Evolutionary conservation across 495 filamentous ascomycete species (phyloP), one percentile per base, ranked within the genome.

Genomic region (Glonium stellatum): DNA sequence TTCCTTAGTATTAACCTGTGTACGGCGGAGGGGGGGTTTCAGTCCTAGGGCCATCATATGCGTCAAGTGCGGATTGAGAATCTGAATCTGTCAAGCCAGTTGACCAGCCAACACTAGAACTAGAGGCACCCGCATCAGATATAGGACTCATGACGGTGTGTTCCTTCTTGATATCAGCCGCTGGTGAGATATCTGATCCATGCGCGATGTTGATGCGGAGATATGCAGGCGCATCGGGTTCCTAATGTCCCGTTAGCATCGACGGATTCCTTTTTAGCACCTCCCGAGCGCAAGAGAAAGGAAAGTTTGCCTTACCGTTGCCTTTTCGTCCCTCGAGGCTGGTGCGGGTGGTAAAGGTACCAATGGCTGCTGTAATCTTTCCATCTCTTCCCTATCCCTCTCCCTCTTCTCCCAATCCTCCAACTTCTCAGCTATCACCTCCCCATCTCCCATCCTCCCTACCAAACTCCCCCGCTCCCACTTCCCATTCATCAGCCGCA

Each of bases 381-480:
- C 18, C 48, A 31, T 51, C 48, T 51, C 48, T 23, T 23, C 19
- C 21, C 23, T 23, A 18, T 51, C 48, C 25, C 48, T 51, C 48
- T 51, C 48, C 1, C 25, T 15, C 21, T 11, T 23, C 48, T 25
- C 15, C 48, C 18, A 18, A 23, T 25, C 21, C 48, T 51, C 48
- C 13, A 51, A 23, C 6, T 25, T 51, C 48, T 51, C 48, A 51
- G 21, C 21, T 1, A 51, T 15, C 0, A 51, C 48, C 15, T 51
- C 48, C 25, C 23, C 48, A 23, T 51, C 48, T 9, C 48, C 48
- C 21, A 51, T 23, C 23, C 23, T 51, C 48, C 48, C 48, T 8
- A 51, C 19, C 21, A 51, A 22, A 51, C 31, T 51, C 48, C 48
- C 48, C 15, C 48, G 21, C 21, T 51, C 48, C 48, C 48, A 51